Evolutionary conservation across 2,329 filamentous ascomycete species (phyloP), one percentile per base, ranked within the genome.

Genomic region (Fusarium sp.): DNA sequence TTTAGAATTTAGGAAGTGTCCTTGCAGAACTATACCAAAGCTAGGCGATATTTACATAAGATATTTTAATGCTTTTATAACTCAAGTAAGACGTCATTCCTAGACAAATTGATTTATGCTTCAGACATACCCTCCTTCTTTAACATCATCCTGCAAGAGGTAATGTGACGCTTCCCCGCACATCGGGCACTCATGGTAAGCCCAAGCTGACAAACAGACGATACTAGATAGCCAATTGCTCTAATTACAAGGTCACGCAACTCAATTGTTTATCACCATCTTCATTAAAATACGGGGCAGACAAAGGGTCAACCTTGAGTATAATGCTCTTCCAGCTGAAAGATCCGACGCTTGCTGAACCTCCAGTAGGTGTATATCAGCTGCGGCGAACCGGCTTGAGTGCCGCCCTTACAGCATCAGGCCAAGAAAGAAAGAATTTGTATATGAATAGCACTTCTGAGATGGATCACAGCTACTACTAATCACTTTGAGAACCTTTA

Each of bases 21-120:
- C 5, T 8, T 20, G 4, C n/a, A 20, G 13, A 24, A 35, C 30
- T 24, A 8, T 8, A 18, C 8, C 12, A 35, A 24, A n/a, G 8
- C 8, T 6, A n/a, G 22, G 28, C 5, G 1, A 17, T 32, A n/a
- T 3, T 50, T 17, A 3, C 0, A 3, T 11, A 4, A 22, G 18
- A 1, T 11, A 18, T 18, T 3, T 11, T n/a, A 10, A 13, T 50
- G 3, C 5, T 6, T 2, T 13, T 0, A 7, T 9, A 3, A 18
- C 22, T n/a, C 6, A 6, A n/a, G 5, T 13, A 2, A 18, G 22
- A 5, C 7, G 11, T 3, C 9, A 10, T n/a, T 13, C 8, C 3
- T 18, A 3, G 15, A 4, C 5, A 32, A 32, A 2, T 10, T 13
- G 5, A 3, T 4, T 14, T 18, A 13, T 35, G 8, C 12, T 35